Evolutionary conservation across 257 asterid genomes (phyloP).

Genomic region (Verbascum thapsus): DNA sequence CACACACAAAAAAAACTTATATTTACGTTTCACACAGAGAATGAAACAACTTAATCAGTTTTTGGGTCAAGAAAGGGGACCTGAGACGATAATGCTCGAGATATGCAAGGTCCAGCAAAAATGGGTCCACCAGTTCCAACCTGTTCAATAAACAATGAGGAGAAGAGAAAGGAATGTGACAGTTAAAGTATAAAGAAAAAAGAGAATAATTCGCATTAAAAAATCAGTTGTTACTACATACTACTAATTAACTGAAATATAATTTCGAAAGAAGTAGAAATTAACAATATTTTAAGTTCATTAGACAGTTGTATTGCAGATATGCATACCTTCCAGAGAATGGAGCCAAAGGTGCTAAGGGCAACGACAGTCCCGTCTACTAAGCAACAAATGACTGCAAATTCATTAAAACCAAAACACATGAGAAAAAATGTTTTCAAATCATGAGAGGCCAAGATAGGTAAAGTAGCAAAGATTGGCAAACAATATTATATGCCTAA

Average conservation of each 20-base stretch:
- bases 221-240: too few relatives aligned
- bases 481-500: background rate
- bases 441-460: slow-evolving; percentile 9
- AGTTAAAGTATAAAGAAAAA: background rate
- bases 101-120: slow-evolving; percentile 84
- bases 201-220: background rate
- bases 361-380: slow-evolving; percentile 73
- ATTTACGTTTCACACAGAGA: too few relatives aligned
- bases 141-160: slow-evolving; percentile 42
- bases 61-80: slow-evolving; percentile 39
- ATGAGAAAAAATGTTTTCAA: slow-evolving; percentile 27
- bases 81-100: slow-evolving; percentile 69
- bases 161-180: background rate
- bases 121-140: slow-evolving; percentile 83
- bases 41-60: slow-evolving; percentile 2
- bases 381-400: slow-evolving; percentile 87
- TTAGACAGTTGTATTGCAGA: too few relatives aligned
- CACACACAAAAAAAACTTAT: too few relatives aligned
- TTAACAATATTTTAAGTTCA: slow-evolving; percentile 6
- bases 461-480: slow-evolving; percentile 6
- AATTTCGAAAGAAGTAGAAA: background rate
- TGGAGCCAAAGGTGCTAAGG: slow-evolving; percentile 60
- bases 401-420: slow-evolving; percentile 8
- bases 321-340: slow-evolving; percentile 73
- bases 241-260: too few relatives aligned